Base-by-base conservation (phyloP, 1,284 basidiomycete genomes). In the Tilletiaria anomala region DNA sequence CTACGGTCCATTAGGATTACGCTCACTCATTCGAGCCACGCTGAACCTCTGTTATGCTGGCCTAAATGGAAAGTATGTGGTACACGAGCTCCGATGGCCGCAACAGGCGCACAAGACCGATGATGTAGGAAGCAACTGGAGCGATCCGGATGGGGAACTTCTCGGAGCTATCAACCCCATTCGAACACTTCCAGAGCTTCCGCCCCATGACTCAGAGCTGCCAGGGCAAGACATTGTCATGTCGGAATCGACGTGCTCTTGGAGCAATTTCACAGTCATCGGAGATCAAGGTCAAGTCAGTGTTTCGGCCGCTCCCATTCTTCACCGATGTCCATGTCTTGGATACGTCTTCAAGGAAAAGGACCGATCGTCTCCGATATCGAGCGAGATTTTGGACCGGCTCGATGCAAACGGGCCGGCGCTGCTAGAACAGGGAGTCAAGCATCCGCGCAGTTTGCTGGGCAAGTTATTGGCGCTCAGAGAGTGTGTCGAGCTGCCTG, bases 41-140 rank as follows among this genome's bases (percentile, higher is more conserved):
- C 46, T 65, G 3, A 51, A 58, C 2, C 42, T 61, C 1, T 60
- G 58, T 45, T 65, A 62, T 36, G 48, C 59, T n/a, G 43, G 50
- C 24, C 49, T 65, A 11, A 45, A 37, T 26, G 53, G 54, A 12
- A 53, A 54, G 22, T 64, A 58, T 33, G 54, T 56, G 12, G 62
- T 65, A 4, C 61, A 65, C 44, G 62, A 65, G 35, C 55, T 65
- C 12, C 44, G 55, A 3, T 65, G 58, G 58, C 58, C 49, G 5
- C 29, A 24, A n/a, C 52, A 56, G 34, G 36, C 44, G 5, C 42
- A 33, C 4, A 47, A 48, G 22, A 46, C 50, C 4, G 24, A 26
- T 26, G 6, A 12, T 11, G 36, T 6, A 14, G 20, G 18, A 4
- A 26, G 36, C 12, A 26, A 14, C 24, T 6, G 14, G 24, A 14